Conservation (phyloP, 371 early-diverging fungal genomes). For the Mucor plumbeus region DNA sequence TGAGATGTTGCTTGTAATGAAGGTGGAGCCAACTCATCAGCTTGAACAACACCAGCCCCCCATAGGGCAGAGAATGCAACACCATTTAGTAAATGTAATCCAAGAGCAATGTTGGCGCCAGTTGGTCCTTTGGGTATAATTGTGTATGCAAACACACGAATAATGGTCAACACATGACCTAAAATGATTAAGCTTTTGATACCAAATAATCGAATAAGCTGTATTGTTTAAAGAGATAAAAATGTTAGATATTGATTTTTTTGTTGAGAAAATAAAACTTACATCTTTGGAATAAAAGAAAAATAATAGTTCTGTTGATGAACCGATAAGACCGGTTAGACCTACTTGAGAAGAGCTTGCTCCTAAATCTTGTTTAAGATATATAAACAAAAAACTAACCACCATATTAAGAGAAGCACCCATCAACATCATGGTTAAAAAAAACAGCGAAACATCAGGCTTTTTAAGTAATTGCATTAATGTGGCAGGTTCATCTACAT, state of each 20-base stretch:
- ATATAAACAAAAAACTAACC: constrained; percentile 53
- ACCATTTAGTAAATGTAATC: constrained; percentile 52
- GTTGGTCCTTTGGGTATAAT: constrained; percentile 52
- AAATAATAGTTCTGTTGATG: constrained; percentile 51
- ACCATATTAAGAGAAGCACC: constrained; percentile 61
- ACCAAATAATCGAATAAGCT: constrained; percentile 55
- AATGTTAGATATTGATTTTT: neutral
- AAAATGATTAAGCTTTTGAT: constrained; percentile 54
- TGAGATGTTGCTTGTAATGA: constrained; percentile 60
- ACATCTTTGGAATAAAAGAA: constrained; percentile 60
- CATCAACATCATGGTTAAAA: constrained; percentile 60
- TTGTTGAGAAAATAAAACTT: constrained; percentile 21
- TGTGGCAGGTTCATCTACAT: constrained; percentile 35
- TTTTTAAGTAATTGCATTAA: constrained; percentile 45
- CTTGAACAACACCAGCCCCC: constrained; percentile 62
- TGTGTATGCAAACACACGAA: constrained; percentile 55
- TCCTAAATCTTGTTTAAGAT: constrained; percentile 51
- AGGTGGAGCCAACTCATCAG: constrained; percentile 56
- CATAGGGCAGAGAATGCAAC: constrained; percentile 59
- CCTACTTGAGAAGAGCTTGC: constrained; percentile 54
- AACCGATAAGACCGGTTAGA: constrained; percentile 54
- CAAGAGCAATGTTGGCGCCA: constrained; percentile 54
- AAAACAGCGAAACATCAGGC: constrained; percentile 49
- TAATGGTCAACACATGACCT: constrained; percentile 53
- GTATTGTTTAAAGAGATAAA: neutral